Base-by-base conservation (phyloP, 2,329 filamentous ascomycete genomes). In the Epichloe hybrida region DNA sequence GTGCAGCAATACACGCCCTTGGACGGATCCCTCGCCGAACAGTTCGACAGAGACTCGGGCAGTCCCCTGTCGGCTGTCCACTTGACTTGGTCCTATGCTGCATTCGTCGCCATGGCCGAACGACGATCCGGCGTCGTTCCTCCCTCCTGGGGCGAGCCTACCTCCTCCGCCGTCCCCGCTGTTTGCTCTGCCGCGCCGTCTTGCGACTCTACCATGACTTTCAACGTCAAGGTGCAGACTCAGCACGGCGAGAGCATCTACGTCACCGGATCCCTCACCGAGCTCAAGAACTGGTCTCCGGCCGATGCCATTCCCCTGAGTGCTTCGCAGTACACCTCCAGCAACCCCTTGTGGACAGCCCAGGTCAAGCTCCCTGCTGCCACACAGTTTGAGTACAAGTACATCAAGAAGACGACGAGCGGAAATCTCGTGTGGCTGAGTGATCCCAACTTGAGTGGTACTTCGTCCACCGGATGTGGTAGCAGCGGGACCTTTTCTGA, bases 31-130 rank as follows among this genome's bases (percentile, higher is more conserved):
- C 61, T 87, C 7, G 69, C 79, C 1, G 83, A 87, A 66, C 83
- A 87, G 61, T 87, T 76, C 55, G 72, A 76, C 55, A 72, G 73
- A 53, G 61, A 64, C 50, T 68, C 59, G 36, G 80, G 75, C 35
- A 48, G 58, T 0, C 79, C 78, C 2, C 65, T 80, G 3, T 84
- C 81, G 1, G 84, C 83, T 2, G 66, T 70, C 15, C 79, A 87
- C 54, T 68, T 86, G n/a, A 86, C 83, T 2, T 86, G 83, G 83
- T 84, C 81, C 0, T 86, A 85, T 56, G 80, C 81, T 2, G 73
- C 82, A 0, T 81, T 86, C 61, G 64, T 86, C 35, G 80, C 80
- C 1, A 75, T 75, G 13, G 66, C 69, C 8, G 72, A 73, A 31
- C 75, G 80, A 35, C 75, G 81, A 38, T 70, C 70, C 41, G 72